phyloP scores from a whole-genome alignment of 208 protist genomes.

The Trichomonas tenax region DNA sequence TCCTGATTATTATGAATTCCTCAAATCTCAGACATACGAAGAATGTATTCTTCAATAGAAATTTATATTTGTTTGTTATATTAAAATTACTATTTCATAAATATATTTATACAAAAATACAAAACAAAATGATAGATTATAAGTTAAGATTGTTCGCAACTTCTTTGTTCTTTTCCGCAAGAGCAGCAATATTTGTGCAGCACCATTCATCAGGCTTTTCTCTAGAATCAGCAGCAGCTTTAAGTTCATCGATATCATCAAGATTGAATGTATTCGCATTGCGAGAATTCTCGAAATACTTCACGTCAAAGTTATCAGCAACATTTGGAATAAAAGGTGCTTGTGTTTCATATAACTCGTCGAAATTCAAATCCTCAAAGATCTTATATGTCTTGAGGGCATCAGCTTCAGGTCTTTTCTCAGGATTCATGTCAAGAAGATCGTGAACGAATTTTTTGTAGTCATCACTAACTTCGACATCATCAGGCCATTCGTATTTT shows the following conservation, averaged over 20 bases:
- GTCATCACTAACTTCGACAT: not conserved
- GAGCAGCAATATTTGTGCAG: not conserved
- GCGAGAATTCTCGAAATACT: not conserved
- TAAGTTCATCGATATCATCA: not conserved
- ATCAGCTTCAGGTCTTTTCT: not conserved
- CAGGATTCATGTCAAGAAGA: not conserved
- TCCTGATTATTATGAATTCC: too few relatives aligned
- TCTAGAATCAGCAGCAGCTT: not conserved
- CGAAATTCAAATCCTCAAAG: not conserved
- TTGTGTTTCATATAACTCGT: not conserved
- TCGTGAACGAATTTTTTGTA: not conserved
- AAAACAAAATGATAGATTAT: not conserved
- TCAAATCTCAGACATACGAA: too few relatives aligned
- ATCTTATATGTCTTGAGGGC: not conserved
- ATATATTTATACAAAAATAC: not conserved
- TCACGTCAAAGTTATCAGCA: not conserved
- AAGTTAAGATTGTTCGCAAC: not conserved
- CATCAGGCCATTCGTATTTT: not conserved
- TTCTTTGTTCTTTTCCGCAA: not conserved
- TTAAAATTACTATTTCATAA: too few relatives aligned
- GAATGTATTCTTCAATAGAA: too few relatives aligned
- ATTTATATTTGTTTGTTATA: too few relatives aligned
- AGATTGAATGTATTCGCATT: not conserved
- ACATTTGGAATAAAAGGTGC: not conserved
- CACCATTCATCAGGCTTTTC: constrained; percentile 13